Evolutionary conservation across 106 monocot species (phyloP).

Genomic region (Agapanthus africanus): DNA sequence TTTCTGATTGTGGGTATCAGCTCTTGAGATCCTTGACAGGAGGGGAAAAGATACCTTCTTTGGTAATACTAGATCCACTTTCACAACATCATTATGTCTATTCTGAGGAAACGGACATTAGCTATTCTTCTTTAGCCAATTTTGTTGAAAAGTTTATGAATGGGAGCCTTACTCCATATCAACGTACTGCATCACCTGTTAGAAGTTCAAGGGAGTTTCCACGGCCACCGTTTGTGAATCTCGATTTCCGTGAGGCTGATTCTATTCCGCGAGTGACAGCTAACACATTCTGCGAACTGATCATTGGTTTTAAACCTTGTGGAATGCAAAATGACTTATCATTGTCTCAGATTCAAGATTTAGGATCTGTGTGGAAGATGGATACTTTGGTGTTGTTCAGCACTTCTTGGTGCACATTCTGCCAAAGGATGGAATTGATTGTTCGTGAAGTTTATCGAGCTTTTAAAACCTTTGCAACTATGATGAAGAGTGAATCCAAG

Average conservation of each 20-base stretch:
- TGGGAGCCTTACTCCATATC: slow-evolving; percentile 72
- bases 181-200: slow-evolving; percentile 27
- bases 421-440: slow-evolving; percentile 72
- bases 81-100: slow-evolving; percentile 60
- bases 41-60: slow-evolving; percentile 52
- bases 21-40: slow-evolving; percentile 61
- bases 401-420: slow-evolving; percentile 89
- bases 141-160: slow-evolving; percentile 62
- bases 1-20: slow-evolving; percentile 73
- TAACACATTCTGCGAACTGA: slow-evolving; percentile 50
- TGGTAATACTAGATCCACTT: slow-evolving; percentile 73
- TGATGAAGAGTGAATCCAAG: slow-evolving; percentile 17
- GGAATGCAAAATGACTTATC: slow-evolving; percentile 9
- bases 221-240: slow-evolving; percentile 84
- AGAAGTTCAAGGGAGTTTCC: slow-evolving; percentile 37
- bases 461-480: slow-evolving; percentile 32
- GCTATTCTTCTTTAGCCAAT: slow-evolving; percentile 41
- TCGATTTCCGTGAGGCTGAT: slow-evolving; percentile 82
- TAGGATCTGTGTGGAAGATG: slow-evolving; percentile 22
- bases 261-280: slow-evolving; percentile 54
- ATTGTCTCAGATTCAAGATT: slow-evolving; percentile 12
- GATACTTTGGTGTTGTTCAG: slow-evolving; percentile 85
- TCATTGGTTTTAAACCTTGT: slow-evolving; percentile 47
- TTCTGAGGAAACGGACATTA: slow-evolving; percentile 35
- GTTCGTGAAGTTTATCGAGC: slow-evolving; percentile 81